phyloP scores from a whole-genome alignment of 208 protist species.

The Angomonas desouzai region DNA sequence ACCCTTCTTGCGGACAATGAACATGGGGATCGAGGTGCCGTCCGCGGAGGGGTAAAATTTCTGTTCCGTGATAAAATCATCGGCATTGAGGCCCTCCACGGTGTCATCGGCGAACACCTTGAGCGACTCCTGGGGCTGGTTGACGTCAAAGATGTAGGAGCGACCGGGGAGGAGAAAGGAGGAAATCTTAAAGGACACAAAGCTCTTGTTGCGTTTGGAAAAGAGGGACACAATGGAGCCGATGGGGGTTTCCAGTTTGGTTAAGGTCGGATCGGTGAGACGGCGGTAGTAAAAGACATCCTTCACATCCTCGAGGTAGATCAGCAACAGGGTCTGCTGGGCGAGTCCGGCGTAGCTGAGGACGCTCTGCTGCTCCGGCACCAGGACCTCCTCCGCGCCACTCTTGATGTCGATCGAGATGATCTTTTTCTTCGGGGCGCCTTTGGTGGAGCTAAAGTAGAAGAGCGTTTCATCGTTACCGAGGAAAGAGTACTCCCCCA shows the following conservation, averaged over 20 bases:
- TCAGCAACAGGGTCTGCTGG: constrained; percentile 73
- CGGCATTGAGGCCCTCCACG: constrained; percentile 57
- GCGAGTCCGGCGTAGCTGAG: constrained; percentile 52
- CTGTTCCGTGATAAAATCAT: constrained; percentile 85
- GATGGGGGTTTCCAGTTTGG: constrained; percentile 72
- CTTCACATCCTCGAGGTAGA: constrained; percentile 94
- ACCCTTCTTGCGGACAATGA: constrained; percentile 86
- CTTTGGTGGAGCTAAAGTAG: constrained; percentile 89
- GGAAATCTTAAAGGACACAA: constrained; percentile 88
- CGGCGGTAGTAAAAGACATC: constrained; percentile 80
- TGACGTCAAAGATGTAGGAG: constrained; percentile 72
- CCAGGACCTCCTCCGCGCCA: constrained; percentile 43
- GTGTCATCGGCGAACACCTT: constrained; percentile 65
- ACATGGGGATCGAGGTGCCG: constrained; percentile 93
- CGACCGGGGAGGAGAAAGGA: constrained; percentile 90
- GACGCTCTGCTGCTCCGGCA: constrained; percentile 68
- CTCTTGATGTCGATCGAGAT: constrained; percentile 71
- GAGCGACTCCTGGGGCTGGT: constrained; percentile 58
- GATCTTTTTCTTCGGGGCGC: constrained; percentile 84
- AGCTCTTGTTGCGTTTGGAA: constrained; percentile 46
- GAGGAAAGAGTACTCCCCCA: constrained; percentile 86
- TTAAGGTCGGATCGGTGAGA: constrained; percentile 29
- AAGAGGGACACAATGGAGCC: constrained; percentile 59
- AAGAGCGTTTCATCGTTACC: constrained; percentile 81
- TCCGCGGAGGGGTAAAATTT: constrained; percentile 87